Evolutionary conservation across 2,329 filamentous ascomycete genomes (phyloP), one percentile per base, ranked within the genome.

Genomic region (Colletotrichum spinosum): DNA sequence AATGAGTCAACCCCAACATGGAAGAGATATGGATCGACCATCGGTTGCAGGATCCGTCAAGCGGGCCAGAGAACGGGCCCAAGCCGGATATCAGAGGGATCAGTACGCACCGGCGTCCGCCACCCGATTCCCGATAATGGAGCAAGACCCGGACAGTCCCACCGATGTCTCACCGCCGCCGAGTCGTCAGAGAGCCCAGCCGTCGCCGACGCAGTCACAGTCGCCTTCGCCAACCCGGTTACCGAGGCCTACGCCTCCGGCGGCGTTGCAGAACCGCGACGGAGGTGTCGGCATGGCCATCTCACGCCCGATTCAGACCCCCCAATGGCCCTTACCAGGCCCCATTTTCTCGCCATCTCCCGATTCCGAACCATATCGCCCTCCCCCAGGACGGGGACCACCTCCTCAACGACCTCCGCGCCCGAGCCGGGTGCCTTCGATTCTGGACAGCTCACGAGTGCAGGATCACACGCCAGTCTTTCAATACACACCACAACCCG

Each of bases 321-420:
- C 85, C 6, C 85, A 88, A 70, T 88, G 85, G 85, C 85, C 86
- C 12, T 72, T 88, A 44, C 74, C 79, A 37, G 79, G 76, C 13
- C 77, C 81, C 12, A 71, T 80, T 17, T 71, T 75, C 44, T 70
- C 77, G n/a, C 70, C 78, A 10, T 68, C 73, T 34, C 56, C 72
- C 11, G 76, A 79, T 45, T 58, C 75, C 15, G 78, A 81, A 56
- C 77, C 81, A 17, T 87, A 87, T 68, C 80, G 80, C 70, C 82
- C 85, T 57, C 83, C 84, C 13, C 76, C 81, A n/a, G 82, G 82
- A 50, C 79, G 80, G 66, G 81, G 82, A 41, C 78, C 81, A 44
- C 81, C 86, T 33, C 88, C 88, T 17, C 85, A 83, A 71, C 81
- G 87, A 68, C 88, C 88, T 9, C 86, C 86, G 10, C 82, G 88